Percentiles rank a stretch among this genome's conserved stretches.
Evolutionary conservation across 805 yeast genomes (phyloP).

Genomic region (Metschnikowia baotianmanensis): DNA sequence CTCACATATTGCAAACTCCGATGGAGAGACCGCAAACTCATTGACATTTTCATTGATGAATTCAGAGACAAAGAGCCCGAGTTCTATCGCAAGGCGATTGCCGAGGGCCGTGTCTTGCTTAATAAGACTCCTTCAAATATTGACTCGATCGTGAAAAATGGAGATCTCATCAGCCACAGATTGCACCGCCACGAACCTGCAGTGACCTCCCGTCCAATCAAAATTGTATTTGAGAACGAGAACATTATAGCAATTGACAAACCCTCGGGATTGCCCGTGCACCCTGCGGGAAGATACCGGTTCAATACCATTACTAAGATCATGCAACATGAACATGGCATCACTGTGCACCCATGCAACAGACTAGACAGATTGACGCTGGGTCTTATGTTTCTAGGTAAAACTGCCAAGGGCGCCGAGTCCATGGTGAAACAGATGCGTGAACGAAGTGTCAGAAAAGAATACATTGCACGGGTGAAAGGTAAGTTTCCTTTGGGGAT

Average conservation of each 20-base stretch:
- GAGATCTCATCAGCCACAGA: constrained; percentile 77
- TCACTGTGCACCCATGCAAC: constrained; percentile 74
- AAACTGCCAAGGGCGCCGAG: constrained; percentile 76
- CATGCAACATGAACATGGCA: constrained; percentile 65
- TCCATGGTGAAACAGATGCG: constrained; percentile 66
- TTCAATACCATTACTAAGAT: constrained; percentile 75
- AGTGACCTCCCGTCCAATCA: constrained; percentile 57
- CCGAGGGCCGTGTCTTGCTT: constrained; percentile 69
- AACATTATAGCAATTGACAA: constrained; percentile 82
- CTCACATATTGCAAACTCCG: constrained; percentile 86
- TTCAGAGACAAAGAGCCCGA: constrained; percentile 74
- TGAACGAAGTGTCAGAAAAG: constrained; percentile 72
- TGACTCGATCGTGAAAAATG: constrained; percentile 70
- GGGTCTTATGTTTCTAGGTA: constrained; percentile 90
- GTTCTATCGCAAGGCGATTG: constrained; percentile 54
- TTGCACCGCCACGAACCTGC: constrained; percentile 92
- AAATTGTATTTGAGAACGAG: constrained; percentile 71
- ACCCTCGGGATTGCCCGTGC: constrained; percentile 94
- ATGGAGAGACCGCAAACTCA: constrained; percentile 81
- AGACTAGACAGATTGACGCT: constrained; percentile 88
- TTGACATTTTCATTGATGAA: constrained; percentile 81
- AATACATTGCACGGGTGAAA: constrained; percentile 81
- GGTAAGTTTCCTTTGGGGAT: constrained; percentile 73
- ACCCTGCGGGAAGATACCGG: constrained; percentile 87
- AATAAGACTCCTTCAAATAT: constrained; percentile 62